These are phyloP conservation scores for Kodamaea leandrae DNA, from an alignment of 805 yeast species.

Conservation along the genomic window DNA sequence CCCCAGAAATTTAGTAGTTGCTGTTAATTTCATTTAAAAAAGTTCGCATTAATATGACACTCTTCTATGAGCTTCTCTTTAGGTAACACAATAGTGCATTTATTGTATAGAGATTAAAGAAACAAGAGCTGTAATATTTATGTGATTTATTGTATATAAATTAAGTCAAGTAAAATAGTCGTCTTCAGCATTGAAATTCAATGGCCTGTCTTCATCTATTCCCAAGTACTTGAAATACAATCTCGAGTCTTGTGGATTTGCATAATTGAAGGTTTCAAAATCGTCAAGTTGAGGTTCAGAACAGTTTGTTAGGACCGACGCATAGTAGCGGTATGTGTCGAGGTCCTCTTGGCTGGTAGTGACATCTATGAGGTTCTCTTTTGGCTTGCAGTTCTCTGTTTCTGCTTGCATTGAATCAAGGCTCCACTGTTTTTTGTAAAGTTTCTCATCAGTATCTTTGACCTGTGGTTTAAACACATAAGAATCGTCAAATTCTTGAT, in stretches of 20 bases:
- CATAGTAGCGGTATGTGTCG: constrained; percentile 16
- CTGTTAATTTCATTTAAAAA: too few relatives aligned
- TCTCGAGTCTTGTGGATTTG: constrained; percentile 18
- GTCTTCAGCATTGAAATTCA: constrained; percentile 26
- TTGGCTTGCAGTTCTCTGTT: neutral
- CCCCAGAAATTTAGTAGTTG: too few relatives aligned
- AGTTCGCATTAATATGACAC: too few relatives aligned
- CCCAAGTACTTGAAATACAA: constrained; percentile 27
- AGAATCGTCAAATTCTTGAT: neutral
- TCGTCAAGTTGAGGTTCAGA: neutral
- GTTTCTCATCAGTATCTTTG: constrained; percentile 4
- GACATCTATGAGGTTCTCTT: neutral
- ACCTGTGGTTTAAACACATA: neutral
- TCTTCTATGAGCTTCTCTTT: too few relatives aligned
- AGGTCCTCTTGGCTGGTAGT: constrained; percentile 11
- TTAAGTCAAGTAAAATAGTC: constrained; percentile 22
- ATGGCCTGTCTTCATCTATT: constrained; percentile 19
- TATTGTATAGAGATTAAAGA: too few relatives aligned
- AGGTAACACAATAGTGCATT: too few relatives aligned
- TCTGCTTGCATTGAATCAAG: neutral
- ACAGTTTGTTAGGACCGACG: constrained; percentile 8
- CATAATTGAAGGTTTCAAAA: constrained; percentile 1
- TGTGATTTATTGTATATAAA: too few relatives aligned
- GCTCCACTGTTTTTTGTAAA: constrained; percentile 9
- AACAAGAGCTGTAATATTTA: too few relatives aligned